These are phyloP conservation scores for Solanum tarijense DNA, from an alignment of 257 asterid species.

Conservation along the genomic window DNA sequence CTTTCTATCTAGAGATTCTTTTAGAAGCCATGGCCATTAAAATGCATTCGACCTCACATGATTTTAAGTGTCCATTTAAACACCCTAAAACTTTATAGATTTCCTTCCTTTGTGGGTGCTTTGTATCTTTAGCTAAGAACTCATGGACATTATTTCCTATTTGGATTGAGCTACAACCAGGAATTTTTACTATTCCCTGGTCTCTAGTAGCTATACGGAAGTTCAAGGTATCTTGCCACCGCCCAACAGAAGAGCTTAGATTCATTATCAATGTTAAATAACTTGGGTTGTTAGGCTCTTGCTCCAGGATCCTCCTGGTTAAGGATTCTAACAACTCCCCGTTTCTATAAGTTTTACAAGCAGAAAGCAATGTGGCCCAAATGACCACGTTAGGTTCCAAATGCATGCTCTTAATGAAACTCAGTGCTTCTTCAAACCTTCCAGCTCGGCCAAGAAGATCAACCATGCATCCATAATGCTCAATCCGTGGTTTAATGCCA, in stretches of 20 bases:
- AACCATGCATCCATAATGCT: slow-evolving; percentile 54
- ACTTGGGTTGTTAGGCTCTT: slow-evolving; percentile 36
- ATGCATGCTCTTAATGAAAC: slow-evolving; percentile 31
- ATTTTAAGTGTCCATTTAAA: slow-evolving; percentile 25
- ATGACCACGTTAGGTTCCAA: slow-evolving; percentile 36
- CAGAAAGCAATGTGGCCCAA: slow-evolving; percentile 46
- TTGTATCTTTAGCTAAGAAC: slow-evolving; percentile 38
- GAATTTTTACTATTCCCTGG: slow-evolving; percentile 17
- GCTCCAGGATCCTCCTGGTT: slow-evolving; percentile 22
- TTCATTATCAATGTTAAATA: slow-evolving; percentile 30
- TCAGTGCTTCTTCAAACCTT: slow-evolving; percentile 29
- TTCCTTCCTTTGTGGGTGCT: slow-evolving; percentile 16
- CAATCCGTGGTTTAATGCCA: slow-evolving; percentile 31
- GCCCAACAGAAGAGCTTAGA: slow-evolving; percentile 28
- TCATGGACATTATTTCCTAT: slow-evolving; percentile 42
- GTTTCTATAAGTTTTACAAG: slow-evolving; percentile 33
- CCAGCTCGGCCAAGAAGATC: slow-evolving; percentile 48
- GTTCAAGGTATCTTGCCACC: slow-evolving; percentile 26
- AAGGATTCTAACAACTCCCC: slow-evolving; percentile 18
- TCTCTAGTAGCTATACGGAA: slow-evolving; percentile 18
- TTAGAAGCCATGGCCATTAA: neutral
- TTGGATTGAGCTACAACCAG: slow-evolving; percentile 51
- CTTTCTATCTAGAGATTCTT: neutral
- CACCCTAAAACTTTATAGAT: slow-evolving; percentile 22
- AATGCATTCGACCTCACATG: slow-evolving; percentile 1